These are phyloP conservation scores for Gelatoporia subvermispora DNA, from an alignment of 768 basidiomycete genomes.

Conservation along the genomic window DNA sequence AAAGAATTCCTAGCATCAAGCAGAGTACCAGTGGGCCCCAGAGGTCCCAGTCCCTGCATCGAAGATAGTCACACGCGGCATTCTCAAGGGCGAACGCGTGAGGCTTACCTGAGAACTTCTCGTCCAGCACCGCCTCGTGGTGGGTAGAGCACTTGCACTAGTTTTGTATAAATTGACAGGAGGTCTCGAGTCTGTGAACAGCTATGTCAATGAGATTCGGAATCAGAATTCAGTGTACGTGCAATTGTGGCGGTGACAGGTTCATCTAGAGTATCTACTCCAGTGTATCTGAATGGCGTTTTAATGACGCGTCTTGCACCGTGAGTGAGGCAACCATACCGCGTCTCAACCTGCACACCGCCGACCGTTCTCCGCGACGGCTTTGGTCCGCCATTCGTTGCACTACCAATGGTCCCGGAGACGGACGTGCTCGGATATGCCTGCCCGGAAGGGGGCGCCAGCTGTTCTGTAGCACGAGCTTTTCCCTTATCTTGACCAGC, in stretches of 20 bases:
- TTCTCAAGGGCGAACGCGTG: conserved; percentile 1
- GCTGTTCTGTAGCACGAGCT: conserved; percentile 52
- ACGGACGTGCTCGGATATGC: conserved; percentile 34
- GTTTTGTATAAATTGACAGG: conserved; percentile 85
- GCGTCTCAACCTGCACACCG: conserved; percentile 85
- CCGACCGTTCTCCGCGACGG: conserved; percentile 65
- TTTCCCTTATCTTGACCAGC: conserved; percentile 65
- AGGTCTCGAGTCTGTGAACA: conserved; percentile 84
- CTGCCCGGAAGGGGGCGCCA: conserved; percentile 36
- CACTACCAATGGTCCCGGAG: conserved; percentile 68
- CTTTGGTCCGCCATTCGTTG: conserved; percentile 36
- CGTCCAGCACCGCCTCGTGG: conserved; percentile 60
- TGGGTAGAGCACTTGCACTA: conserved; percentile 92
- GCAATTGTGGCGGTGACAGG: conserved; percentile 88
- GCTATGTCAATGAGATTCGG: conserved; percentile 1
- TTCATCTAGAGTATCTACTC: conserved; percentile 87
- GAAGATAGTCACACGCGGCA: not conserved
- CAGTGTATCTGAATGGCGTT: conserved; percentile 54
- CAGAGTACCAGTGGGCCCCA: conserved; percentile 93
- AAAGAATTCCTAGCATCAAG: conserved; percentile 73
- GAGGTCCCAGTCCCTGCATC: conserved; percentile 87
- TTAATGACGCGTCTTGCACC: not conserved
- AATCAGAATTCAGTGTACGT: conserved; percentile 25
- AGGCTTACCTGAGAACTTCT: conserved; percentile 75
- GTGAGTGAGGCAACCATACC: conserved; percentile 40